Base-by-base conservation (phyloP, 2,329 filamentous ascomycete genomes). In the Sclerotinia subarctica region DNA sequence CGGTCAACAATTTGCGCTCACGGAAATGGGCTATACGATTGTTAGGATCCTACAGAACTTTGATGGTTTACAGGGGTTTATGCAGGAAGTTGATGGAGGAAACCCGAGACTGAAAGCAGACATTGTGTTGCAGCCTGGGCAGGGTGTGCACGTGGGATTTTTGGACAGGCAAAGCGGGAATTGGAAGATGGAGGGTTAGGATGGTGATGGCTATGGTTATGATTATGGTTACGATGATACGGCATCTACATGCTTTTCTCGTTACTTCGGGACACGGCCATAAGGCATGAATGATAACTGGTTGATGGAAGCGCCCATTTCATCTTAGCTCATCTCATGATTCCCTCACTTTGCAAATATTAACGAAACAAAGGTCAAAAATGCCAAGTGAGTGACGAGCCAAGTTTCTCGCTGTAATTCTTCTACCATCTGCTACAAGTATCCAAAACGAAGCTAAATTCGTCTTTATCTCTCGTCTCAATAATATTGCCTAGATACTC, bases 1-100 rank as follows among this genome's bases (percentile, higher is more conserved):
- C 69, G 90, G 90, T 1, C 90, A 94, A 82, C 90, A 94, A 78
- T 94, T 93, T 77, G 92, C 91, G 19, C 79, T 94, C 58, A 92
- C 90, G 0, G 90, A 94, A 81, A 91, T 91, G 81, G 81, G 81
- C 42, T 94, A 94, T 76, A 88, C 90, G 13, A 83, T 93, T 69
- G 88, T 89, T 38, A 82, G 91, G 56, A 75, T 94, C 72, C 86
- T 94, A 75, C 92, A 94, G 81, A 82, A 84, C 32, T 95, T 90
- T 76, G 86, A 88, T 66, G 79, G 82, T 15, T 81, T 93, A 10
- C 85, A 87, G 74, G 85, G 80, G 74, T 79, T 82, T 72, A 88
- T 88, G 86, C 71, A 77, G 10, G 77, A 78, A n/a, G 73, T 87
- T 49, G 85, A 88, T 73, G 82, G 82, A 19, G 86, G 85, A 0